Percentiles rank a stretch among this genome's conserved stretches.
These are phyloP conservation scores for Xylaria sp. DNA, from an alignment of 2,329 filamentous ascomycete species.

Conservation along the genomic window DNA sequence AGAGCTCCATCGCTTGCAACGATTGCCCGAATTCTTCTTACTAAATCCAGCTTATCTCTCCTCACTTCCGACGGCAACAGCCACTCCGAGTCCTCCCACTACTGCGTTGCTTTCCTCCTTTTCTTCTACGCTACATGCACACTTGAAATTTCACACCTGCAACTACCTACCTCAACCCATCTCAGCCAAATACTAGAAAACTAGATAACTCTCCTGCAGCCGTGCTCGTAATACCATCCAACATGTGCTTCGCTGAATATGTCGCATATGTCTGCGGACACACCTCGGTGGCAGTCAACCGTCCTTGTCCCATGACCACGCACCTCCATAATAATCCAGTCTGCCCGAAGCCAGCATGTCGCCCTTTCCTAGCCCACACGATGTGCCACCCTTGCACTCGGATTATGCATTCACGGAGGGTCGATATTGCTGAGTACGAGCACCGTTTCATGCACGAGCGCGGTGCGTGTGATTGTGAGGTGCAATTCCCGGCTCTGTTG, in stretches of 20 bases:
- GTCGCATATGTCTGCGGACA: conserved; percentile 56
- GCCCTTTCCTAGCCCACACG: conserved; percentile 40
- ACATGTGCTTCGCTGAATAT: conserved; percentile 55
- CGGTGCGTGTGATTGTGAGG: conserved; percentile 48
- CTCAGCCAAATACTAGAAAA: too few species aligned
- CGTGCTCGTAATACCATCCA: neutral
- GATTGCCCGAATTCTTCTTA: neutral
- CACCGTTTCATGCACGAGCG: conserved; percentile 53
- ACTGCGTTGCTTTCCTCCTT: neutral
- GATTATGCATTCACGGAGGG: conserved; percentile 46
- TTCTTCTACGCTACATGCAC: too few species aligned
- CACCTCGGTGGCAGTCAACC: conserved; percentile 47
- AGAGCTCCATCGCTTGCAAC: neutral
- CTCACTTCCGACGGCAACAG: neutral
- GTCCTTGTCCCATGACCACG: conserved; percentile 52
- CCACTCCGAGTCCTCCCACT: neutral
- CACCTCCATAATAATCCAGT: conserved; percentile 43
- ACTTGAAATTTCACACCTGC: neutral
- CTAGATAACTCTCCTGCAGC: neutral
- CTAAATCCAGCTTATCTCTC: neutral
- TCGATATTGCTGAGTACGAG: conserved; percentile 49
- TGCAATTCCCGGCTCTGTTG: conserved; percentile 45
- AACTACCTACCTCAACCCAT: neutral
- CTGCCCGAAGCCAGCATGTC: conserved; percentile 40
- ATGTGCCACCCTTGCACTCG: conserved; percentile 49